Evolutionary conservation across 441 rosid genomes (phyloP), one percentile per base, ranked within the genome.

Genomic region (Syzygium syzygioides): DNA sequence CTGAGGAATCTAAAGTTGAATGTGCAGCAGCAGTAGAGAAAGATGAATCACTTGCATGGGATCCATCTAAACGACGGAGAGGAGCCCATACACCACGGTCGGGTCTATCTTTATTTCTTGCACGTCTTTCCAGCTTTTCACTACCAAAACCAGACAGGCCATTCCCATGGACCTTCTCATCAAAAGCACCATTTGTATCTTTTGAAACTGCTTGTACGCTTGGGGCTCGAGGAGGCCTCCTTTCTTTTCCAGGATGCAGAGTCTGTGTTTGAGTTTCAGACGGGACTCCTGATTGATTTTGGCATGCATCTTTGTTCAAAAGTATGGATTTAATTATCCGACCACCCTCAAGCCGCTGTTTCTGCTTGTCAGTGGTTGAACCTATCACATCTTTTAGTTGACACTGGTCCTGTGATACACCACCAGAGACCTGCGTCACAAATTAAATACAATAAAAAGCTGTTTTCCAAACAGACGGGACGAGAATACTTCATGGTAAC

Each of bases 41-140:
- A 68, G 93, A 92, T 87, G 92, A 85, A 18, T 95, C 97, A 93
- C 94, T 94, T 56, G 92, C 94, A 93, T 88, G 93, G 32, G 94
- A 92, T 86, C 95, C 96, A 90, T 95, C 95, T 45, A 93, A 93
- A 90, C 94, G 94, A 52, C 92, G 94, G 90, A 95, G 94, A 62
- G 90, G 86, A 56, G 97, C 91, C 98, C 97, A 94, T 26, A 93
- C 95, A 88, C 93, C 92, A 79, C 96, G 95, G 88, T 96, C 97
- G 85, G 96, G 94, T 80, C 94, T 93, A 88, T 96, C 98, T 92
- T 92, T 95, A 87, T 94, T 94, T 93, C 94, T 93, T 76, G 91
- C 86, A 76, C 96, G 95, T 88, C 92, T 94, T 92, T 94, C 96
- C 37, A 87, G 93, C 92, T 94, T 95, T 88, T 94, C 95, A 56